phyloP scores from a whole-genome alignment of 2,329 filamentous ascomycete genomes.

The Penicillium fuscoglaucum region DNA sequence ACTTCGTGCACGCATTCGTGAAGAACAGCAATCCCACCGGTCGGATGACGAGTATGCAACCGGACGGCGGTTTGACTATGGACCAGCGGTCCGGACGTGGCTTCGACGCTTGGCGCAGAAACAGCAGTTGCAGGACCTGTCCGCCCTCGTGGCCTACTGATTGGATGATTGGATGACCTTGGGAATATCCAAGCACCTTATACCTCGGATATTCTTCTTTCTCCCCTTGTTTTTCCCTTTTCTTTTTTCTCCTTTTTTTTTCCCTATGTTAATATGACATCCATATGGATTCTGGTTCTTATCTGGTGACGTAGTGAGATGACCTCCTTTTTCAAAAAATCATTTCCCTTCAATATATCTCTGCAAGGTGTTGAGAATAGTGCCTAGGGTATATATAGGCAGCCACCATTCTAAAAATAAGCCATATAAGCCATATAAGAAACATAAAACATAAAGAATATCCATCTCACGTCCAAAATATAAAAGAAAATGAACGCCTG shows the following conservation, averaged over 20 bases:
- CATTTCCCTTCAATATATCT: too few species aligned
- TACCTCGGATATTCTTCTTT: neutral
- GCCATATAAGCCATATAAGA: neutral
- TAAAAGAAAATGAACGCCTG: neutral
- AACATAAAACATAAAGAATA: too few species aligned
- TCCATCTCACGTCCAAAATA: too few species aligned
- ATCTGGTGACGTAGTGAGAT: neutral
- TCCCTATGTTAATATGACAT: too few species aligned
- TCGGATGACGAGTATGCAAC: constrained; percentile 45
- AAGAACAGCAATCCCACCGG: constrained; percentile 41
- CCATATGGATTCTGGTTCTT: too few species aligned
- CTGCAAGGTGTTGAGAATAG: neutral
- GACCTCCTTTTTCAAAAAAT: neutral
- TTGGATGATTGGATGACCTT: constrained; percentile 22
- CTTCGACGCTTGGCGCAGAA: constrained; percentile 68
- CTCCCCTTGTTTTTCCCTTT: too few species aligned
- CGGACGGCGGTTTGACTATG: constrained; percentile 61
- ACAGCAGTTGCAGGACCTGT: constrained; percentile 52
- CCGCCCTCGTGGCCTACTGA: constrained; percentile 23
- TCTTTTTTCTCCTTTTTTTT: too few species aligned
- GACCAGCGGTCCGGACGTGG: constrained; percentile 68
- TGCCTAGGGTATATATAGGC: neutral
- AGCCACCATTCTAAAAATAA: neutral
- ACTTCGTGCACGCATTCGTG: constrained; percentile 39
- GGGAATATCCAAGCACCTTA: neutral